These are phyloP conservation scores for Fusarium tuaranense DNA, from an alignment of 2,329 filamentous ascomycete species.

Conservation along the genomic window DNA sequence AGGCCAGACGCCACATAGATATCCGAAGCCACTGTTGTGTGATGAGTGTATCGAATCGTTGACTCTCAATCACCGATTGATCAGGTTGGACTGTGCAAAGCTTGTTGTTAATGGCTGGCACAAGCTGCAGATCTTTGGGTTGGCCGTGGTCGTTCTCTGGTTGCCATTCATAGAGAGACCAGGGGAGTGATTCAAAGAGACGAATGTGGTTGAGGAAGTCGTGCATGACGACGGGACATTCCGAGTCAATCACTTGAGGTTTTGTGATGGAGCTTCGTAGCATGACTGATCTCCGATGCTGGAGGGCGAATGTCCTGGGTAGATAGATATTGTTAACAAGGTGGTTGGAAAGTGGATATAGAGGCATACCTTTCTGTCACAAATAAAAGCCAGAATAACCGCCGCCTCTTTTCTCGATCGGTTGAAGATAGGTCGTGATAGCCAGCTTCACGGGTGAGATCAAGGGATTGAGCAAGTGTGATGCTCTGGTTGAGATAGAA, in stretches of 20 bases:
- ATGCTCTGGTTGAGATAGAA: conserved; percentile 51
- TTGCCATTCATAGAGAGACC: conserved; percentile 48
- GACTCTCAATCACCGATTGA: conserved; percentile 47
- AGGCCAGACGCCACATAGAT: conserved; percentile 48
- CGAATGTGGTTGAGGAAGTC: conserved; percentile 50
- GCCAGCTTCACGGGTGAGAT: conserved; percentile 43
- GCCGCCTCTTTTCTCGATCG: conserved; percentile 45
- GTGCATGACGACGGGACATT: conserved; percentile 49
- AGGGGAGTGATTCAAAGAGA: conserved; percentile 46
- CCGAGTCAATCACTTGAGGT: conserved; percentile 46
- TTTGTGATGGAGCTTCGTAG: conserved; percentile 46
- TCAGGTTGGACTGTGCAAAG: conserved; percentile 43
- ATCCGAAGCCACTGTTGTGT: conserved; percentile 50
- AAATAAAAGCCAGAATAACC: conserved; percentile 51
- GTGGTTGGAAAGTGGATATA: background rate
- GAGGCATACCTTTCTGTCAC: conserved; percentile 46
- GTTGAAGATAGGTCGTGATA: conserved; percentile 35
- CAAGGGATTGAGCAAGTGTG: conserved; percentile 43
- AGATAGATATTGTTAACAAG: background rate
- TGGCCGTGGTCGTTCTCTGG: conserved; percentile 31
- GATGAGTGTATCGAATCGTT: conserved; percentile 48
- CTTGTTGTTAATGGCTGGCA: conserved; percentile 42
- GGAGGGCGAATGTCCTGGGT: conserved; percentile 47
- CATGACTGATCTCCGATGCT: conserved; percentile 47
- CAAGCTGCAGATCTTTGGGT: conserved; percentile 39